Evolutionary conservation across 1,284 basidiomycete species (phyloP).

Genomic region (Ustilago nuda): DNA sequence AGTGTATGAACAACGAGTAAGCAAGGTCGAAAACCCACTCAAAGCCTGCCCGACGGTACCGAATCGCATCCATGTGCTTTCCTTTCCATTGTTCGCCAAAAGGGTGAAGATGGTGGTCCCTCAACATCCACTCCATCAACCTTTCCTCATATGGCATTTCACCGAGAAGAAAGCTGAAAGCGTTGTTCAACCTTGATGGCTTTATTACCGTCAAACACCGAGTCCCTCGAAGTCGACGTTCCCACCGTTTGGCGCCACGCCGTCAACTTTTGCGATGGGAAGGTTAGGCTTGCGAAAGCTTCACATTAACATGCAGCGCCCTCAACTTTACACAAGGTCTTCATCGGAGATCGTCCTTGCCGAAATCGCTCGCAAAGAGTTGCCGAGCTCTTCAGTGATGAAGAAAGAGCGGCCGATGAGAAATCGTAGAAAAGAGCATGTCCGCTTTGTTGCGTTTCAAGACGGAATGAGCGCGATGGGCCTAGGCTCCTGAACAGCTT

Average conservation of each 20-base stretch:
- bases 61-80: neutral
- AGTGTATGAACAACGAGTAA: neutral
- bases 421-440: neutral
- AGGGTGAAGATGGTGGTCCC: neutral
- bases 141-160: neutral
- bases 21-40: neutral
- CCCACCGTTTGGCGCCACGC: neutral
- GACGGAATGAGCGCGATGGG: neutral
- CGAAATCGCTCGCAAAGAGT: slow-evolving; percentile 11
- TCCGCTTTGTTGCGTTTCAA: neutral
- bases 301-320: neutral
- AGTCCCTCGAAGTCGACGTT: neutral
- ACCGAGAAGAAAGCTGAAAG: neutral
- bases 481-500: neutral
- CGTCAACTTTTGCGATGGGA: neutral
- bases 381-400: neutral
- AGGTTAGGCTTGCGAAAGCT: neutral
- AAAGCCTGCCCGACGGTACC: neutral
- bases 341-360: slow-evolving; percentile 13
- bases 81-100: neutral
- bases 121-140: neutral
- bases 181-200: neutral
- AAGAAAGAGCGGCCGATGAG: neutral
- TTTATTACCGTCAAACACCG: neutral
- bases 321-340: neutral